Evolutionary conservation across 2,329 filamentous ascomycete species (phyloP), one percentile per base, ranked within the genome.

Genomic region (Diaporthe helianthi): DNA sequence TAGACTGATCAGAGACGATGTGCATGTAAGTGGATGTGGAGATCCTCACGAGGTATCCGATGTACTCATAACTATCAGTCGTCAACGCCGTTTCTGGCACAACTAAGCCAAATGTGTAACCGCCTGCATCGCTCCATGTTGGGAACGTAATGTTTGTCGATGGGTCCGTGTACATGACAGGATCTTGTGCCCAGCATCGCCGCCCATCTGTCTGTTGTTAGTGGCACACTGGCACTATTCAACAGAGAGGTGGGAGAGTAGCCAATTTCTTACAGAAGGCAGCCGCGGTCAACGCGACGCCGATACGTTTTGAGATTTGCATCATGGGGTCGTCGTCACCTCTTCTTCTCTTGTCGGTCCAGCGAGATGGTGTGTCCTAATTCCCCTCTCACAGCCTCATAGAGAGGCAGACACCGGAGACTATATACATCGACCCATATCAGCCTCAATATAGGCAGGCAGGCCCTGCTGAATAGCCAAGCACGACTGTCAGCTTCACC

Each of bases 131-230:
- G 17, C 17, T 78, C 78, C 83, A 86, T 49, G 84, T 84, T 73
- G 84, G 83, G 76, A 87, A 87, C 52, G 77, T 78, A 72, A 87
- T 87, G 29, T 84, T 84, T 8, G 85, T 86, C 46, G 78, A 77
- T 51, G 79, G 76, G 64, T 85, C 83, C 4, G 79, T 84, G 73
- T 81, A 83, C 24, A 77, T 75, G 15, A 73, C 75, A 2, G 79
- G 36, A 38, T 38, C 71, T 1, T 78, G 76, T 26, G 74, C 76
- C 41, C 67, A 55, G 36, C 13, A 69, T 52, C 55, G 61, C 24
- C 29, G 67, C 46, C 41, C 36, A 26, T 55, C 67, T 69, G 41
- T 46, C 10, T 19, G 13, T 10, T 22, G 24, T 65, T 26, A 54
- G 41, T 13, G 9, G 13, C 3, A 4, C 7, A 54, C 31, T 13